phyloP scores from a whole-genome alignment of 306 rosid genomes.

The Begonia masoniana region DNA sequence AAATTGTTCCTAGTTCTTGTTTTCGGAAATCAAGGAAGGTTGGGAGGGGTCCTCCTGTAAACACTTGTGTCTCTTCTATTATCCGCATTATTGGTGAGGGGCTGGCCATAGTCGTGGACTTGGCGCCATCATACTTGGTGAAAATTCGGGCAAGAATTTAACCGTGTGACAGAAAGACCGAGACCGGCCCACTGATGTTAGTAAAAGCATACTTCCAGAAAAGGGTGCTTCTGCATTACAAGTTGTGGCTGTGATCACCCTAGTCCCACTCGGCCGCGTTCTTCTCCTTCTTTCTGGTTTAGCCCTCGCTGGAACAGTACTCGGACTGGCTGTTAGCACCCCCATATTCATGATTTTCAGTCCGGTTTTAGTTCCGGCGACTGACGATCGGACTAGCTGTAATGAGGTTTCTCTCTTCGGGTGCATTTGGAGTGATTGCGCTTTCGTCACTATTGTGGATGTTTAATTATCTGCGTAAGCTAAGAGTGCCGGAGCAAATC shows the following conservation, averaged over 20 bases:
- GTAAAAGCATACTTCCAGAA: conserved; percentile 1
- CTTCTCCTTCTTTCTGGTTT: conserved; percentile 33
- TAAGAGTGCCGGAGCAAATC: conserved; percentile 8
- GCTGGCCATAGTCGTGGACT: too few species aligned
- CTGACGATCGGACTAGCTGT: conserved; percentile 17
- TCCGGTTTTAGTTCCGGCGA: conserved; percentile 34
- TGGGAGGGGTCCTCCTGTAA: too few species aligned
- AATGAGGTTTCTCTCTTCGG: conserved; percentile 30
- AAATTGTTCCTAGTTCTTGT: too few species aligned
- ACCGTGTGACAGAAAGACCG: too few species aligned
- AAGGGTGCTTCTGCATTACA: conserved; percentile 12
- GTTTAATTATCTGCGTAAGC: conserved; percentile 14
- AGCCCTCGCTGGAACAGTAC: conserved; percentile 19
- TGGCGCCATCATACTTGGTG: too few species aligned
- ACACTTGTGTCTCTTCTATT: too few species aligned
- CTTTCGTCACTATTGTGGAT: conserved; percentile 40
- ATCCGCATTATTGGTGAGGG: too few species aligned
- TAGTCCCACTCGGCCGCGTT: conserved; percentile 24
- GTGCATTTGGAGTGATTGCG: conserved; percentile 33
- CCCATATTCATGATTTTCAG: conserved; percentile 33
- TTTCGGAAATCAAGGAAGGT: too few species aligned
- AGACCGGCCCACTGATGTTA: background rate
- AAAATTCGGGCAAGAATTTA: too few species aligned
- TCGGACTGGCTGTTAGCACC: conserved; percentile 19
- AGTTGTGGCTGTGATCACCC: conserved; percentile 15